Conservation (phyloP, 345 rosid genomes). For the Eutrema heterophyllum region DNA sequence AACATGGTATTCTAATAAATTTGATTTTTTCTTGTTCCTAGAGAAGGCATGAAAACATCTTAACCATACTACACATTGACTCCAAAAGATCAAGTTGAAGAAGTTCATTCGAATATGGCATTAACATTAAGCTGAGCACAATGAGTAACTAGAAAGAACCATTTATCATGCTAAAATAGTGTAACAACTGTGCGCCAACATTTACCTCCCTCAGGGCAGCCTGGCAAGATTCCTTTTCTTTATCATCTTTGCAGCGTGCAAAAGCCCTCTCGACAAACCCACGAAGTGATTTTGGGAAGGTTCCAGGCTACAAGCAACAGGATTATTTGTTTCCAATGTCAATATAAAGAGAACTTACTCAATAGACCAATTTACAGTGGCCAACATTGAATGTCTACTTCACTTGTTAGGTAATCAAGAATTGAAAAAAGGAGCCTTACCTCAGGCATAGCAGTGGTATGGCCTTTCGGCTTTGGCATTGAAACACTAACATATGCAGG, state of each 20-base stretch:
- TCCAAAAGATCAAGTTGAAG: background rate
- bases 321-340: conserved; percentile 7
- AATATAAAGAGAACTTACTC: background rate
- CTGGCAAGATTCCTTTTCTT: conserved; percentile 63
- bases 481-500: conserved; percentile 88
- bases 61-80: conserved; percentile 1
- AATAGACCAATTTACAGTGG: background rate
- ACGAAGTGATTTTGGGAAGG: conserved; percentile 70
- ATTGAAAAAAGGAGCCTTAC: conserved; percentile 39
- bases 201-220: conserved; percentile 70
- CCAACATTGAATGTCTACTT: conserved; percentile 15
- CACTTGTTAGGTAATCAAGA: conserved; percentile 12
- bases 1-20: background rate
- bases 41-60: conserved; percentile 7
- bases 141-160: background rate
- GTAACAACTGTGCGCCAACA: conserved; percentile 1
- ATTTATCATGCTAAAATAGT: conserved; percentile 5
- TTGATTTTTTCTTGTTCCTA: background rate
- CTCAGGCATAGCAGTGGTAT: conserved; percentile 63
- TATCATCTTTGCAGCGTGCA: conserved; percentile 74
- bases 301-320: conserved; percentile 51
- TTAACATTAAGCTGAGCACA: background rate
- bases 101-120: conserved; percentile 3
- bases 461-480: conserved; percentile 60
- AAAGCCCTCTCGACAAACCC: conserved; percentile 91